These are phyloP conservation scores for Alternaria ventricosa DNA, from an alignment of 2,329 filamentous ascomycete genomes.

Conservation along the genomic window DNA sequence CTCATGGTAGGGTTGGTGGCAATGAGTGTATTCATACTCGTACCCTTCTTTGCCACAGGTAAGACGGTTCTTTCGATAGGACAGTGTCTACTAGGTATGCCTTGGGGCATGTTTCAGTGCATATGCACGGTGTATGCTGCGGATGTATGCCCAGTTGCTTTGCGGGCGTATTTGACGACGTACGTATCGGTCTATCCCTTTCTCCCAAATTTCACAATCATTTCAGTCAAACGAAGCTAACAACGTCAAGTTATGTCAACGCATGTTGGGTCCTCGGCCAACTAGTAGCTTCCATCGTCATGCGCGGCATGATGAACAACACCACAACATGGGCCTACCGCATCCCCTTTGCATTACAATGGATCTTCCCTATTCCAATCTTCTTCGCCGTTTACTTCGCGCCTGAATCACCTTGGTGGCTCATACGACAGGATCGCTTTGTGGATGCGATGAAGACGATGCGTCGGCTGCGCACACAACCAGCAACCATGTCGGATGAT, in stretches of 20 bases:
- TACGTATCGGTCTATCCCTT: conserved; percentile 48
- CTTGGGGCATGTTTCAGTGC: conserved; percentile 50
- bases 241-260: conserved; percentile 33
- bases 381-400: conserved; percentile 68
- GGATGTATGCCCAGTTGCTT: conserved; percentile 69
- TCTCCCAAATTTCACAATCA: background rate
- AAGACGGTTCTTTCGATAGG: conserved; percentile 18
- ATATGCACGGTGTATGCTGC: conserved; percentile 54
- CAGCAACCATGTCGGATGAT: conserved; percentile 8
- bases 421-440: conserved; percentile 67
- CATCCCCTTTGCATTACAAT: conserved; percentile 68
- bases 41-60: conserved; percentile 24
- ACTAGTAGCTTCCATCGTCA: conserved; percentile 70
- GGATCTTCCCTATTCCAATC: conserved; percentile 61
- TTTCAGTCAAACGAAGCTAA: background rate
- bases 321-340: conserved; percentile 67
- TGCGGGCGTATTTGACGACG: conserved; percentile 62
- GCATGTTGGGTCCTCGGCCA: conserved; percentile 58
- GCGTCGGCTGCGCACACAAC: conserved; percentile 14
- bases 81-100: conserved; percentile 33
- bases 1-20: conserved; percentile 18
- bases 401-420: conserved; percentile 74
- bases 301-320: conserved; percentile 67
- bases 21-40: conserved; percentile 14
- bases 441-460: conserved; percentile 63